Evolutionary conservation across 805 yeast species (phyloP).

Genomic region (Starmerella sp.): DNA sequence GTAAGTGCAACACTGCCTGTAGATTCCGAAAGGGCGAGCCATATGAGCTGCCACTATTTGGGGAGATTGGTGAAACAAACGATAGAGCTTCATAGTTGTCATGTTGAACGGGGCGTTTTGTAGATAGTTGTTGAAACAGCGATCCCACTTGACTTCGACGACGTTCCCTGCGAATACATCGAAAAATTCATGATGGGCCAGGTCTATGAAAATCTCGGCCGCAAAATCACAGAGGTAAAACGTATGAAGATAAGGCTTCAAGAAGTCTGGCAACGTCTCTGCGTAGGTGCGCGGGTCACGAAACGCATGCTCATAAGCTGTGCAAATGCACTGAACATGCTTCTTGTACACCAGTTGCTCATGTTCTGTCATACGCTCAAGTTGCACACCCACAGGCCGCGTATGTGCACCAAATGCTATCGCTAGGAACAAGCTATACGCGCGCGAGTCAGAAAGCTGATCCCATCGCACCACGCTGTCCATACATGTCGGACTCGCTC

Average conservation of each 20-base stretch:
- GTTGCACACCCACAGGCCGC: background rate
- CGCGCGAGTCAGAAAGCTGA: constrained; percentile 6
- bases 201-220: constrained; percentile 12
- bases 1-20: background rate
- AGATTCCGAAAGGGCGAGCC: background rate
- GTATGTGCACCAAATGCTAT: constrained; percentile 11
- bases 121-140: background rate
- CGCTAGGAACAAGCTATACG: background rate
- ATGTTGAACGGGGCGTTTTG: background rate
- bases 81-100: background rate
- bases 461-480: background rate
- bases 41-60: background rate
- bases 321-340: background rate
- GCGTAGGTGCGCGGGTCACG: background rate
- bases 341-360: background rate
- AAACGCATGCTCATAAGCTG: background rate
- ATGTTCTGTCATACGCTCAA: background rate
- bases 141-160: background rate
- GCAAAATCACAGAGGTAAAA: constrained; percentile 13
- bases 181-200: constrained; percentile 4
- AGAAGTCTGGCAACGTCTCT: background rate
- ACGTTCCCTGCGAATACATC: background rate
- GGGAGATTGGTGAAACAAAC: background rate
- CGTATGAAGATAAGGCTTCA: background rate
- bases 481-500: background rate